Evolutionary conservation across 768 basidiomycete species (phyloP).

Genomic region (Suillus variegatus): DNA sequence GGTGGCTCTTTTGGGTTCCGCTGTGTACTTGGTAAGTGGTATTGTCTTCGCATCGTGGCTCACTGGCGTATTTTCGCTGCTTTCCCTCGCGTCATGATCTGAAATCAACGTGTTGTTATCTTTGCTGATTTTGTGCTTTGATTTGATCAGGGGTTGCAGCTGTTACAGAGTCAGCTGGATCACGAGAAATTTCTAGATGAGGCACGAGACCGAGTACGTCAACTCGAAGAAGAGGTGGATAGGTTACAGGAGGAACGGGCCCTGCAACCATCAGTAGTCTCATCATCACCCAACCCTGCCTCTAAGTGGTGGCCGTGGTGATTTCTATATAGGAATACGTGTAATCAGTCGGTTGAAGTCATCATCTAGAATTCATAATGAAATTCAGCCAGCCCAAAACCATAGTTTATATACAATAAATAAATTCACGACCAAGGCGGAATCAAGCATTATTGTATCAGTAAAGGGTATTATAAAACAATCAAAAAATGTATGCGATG

Average conservation of each 20-base stretch:
- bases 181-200: conserved; percentile 75
- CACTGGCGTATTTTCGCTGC: conserved; percentile 2
- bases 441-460: background rate
- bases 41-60: conserved; percentile 3
- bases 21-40: conserved; percentile 67
- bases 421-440: background rate
- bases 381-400: background rate
- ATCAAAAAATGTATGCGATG: background rate
- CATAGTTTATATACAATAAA: background rate
- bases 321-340: background rate
- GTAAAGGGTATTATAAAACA: background rate
- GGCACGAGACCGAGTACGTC: conserved; percentile 49
- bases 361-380: background rate
- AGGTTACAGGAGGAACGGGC: conserved; percentile 27
- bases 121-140: conserved; percentile 13
- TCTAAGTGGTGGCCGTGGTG: conserved; percentile 27
- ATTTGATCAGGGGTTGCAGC: conserved; percentile 57
- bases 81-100: conserved; percentile 8
- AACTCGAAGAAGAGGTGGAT: conserved; percentile 62
- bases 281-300: conserved; percentile 7
- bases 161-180: conserved; percentile 59
- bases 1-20: conserved; percentile 74
- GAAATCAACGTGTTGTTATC: conserved; percentile 9
- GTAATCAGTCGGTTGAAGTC: background rate
- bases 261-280: background rate